Percentiles rank a stretch among this genome's conserved stretches.
These are phyloP conservation scores for Yarrowia deformans DNA, from an alignment of 805 yeast species.

Conservation along the genomic window DNA sequence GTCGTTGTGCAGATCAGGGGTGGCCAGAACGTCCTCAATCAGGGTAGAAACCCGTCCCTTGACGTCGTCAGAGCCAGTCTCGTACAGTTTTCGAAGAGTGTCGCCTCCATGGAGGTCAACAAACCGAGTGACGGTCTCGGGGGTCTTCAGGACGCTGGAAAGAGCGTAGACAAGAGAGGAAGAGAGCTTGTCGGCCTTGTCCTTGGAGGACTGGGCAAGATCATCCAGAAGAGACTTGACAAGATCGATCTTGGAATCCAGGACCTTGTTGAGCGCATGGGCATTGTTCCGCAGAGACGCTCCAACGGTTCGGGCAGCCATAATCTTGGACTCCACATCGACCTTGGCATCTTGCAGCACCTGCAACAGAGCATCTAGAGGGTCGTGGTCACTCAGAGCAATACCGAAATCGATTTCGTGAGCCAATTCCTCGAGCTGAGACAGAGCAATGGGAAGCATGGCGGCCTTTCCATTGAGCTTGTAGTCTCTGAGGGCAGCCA, in stretches of 20 bases:
- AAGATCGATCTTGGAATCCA: conserved; percentile 5
- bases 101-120: conserved; percentile 23
- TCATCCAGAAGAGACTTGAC: conserved; percentile 19
- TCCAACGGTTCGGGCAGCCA: conserved; percentile 64
- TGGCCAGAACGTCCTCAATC: conserved; percentile 21
- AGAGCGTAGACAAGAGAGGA: conserved; percentile 23
- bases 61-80: conserved; percentile 19
- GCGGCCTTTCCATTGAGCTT: neutral
- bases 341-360: conserved; percentile 41
- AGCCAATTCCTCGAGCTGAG: conserved; percentile 24
- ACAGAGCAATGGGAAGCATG: conserved; percentile 5
- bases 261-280: conserved; percentile 53
- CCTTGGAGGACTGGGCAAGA: neutral
- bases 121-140: conserved; percentile 31
- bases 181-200: conserved; percentile 10
- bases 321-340: conserved; percentile 26
- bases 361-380: neutral
- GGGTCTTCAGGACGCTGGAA: conserved; percentile 13
- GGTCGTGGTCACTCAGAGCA: conserved; percentile 13
- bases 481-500: conserved; percentile 20
- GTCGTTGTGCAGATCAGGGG: conserved; percentile 31
- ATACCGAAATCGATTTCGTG: conserved; percentile 39
- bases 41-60: conserved; percentile 22
- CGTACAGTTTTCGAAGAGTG: conserved; percentile 21
- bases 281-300: conserved; percentile 76